Conservation (phyloP, 345 rosid species). For the Pugionium dolabratum region DNA sequence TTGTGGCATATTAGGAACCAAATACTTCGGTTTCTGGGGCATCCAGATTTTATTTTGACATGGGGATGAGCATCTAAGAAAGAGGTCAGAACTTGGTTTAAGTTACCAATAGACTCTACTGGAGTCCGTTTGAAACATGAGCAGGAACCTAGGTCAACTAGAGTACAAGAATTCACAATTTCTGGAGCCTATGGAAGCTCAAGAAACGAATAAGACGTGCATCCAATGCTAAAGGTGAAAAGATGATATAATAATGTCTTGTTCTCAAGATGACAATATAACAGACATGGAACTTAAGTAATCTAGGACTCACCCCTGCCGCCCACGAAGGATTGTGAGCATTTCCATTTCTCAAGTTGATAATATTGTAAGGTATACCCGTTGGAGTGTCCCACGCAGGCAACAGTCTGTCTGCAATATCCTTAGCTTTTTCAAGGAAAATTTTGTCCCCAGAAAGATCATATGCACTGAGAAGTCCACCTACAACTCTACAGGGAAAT, state of each 20-base stretch:
- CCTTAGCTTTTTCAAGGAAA: constrained; percentile 93
- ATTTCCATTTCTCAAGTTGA: constrained; percentile 76
- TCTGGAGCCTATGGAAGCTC: background rate
- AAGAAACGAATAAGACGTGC: background rate
- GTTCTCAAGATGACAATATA: constrained; percentile 6
- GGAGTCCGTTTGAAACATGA: constrained; percentile 6
- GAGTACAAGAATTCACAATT: constrained; percentile 9
- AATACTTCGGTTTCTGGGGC: background rate
- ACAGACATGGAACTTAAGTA: constrained; percentile 4
- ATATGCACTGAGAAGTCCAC: constrained; percentile 94
- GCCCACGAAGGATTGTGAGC: constrained; percentile 91
- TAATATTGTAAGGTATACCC: constrained; percentile 87
- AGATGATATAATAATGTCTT: background rate
- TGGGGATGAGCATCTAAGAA: background rate
- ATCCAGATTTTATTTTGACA: background rate
- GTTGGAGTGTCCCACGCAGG: constrained; percentile 91
- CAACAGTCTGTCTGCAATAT: constrained; percentile 89
- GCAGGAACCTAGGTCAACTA: constrained; percentile 1
- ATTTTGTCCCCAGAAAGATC: constrained; percentile 91
- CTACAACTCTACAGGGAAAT: constrained; percentile 71
- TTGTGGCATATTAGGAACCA: constrained; percentile 3
- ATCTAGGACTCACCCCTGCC: constrained; percentile 70
- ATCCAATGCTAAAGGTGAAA: background rate
- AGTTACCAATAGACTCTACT: background rate
- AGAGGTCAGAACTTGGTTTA: constrained; percentile 8